Evolutionary conservation across 2,329 filamentous ascomycete genomes (phyloP), one percentile per base, ranked within the genome.

Genomic region (Xylaria sp.): DNA sequence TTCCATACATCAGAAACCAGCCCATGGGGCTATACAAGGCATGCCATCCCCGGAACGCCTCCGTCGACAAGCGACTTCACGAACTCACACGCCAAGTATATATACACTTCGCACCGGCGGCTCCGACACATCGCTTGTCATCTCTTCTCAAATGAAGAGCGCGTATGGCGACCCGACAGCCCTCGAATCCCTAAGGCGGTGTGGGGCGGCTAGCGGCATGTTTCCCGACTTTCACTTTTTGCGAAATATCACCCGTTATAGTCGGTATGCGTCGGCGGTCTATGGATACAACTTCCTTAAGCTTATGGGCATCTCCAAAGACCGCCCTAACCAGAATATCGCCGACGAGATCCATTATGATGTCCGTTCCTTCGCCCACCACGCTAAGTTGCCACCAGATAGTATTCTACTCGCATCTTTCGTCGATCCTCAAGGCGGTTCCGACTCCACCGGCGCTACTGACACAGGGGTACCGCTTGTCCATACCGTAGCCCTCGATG

Each of bases 401-500:
- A 88, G 83, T 53, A 84, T 90, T 47, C 77, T 92, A 1, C 77
- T 92, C 2, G 89, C 89, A 0, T 92, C 89, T 0, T 91, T 90
- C 70, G 85, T 90, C 42, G 89, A 92, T 69, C 83, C 87, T 2
- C 84, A 89, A 57, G 89, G 89, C 31, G 88, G 88, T 2, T 84
- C 87, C 1, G 88, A 90, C 69, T 82, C 85, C 0, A 83, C 84
- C 3, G 89, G 89, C 1, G 83, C 87, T 21, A 89, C 86, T 1
- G 85, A 85, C 37, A 88, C 86, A 0, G 88, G 88, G 0, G 84
- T 91, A 59, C 89, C 89, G 1, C 80, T 92, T 17, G 89, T 92
- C 2, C 89, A 92, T 74, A 92, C 91, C 68, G 85, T 92, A 37
- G 88, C 88, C 1, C 78, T 92, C 0, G 89, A 92, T 67, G 88